Conservation (phyloP, 805 yeast genomes). For the Saccharomyces jurei region DNA sequence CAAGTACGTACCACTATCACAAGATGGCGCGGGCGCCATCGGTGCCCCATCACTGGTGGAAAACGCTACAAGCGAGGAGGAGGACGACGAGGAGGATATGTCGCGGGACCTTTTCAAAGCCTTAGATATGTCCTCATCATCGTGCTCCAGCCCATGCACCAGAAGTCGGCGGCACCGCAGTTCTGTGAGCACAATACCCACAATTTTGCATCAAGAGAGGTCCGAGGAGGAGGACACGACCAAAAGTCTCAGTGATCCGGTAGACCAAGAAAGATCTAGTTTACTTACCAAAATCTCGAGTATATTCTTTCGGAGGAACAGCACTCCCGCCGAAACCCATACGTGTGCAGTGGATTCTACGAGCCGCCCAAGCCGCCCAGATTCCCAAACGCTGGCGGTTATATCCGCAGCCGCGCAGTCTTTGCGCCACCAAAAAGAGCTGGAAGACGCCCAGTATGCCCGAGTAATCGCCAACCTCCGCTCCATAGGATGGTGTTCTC, state of each 20-base stretch:
- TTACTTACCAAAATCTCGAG: neutral
- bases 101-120: neutral
- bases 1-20: neutral
- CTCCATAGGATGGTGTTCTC: neutral
- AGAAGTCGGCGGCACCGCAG: neutral
- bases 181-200: neutral
- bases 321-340: neutral
- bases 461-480: neutral
- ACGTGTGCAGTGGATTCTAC: neutral
- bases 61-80: neutral
- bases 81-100: neutral
- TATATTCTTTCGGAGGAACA: neutral
- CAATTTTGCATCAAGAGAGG: neutral
- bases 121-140: neutral
- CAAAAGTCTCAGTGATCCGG: neutral
- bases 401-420: neutral
- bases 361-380: neutral
- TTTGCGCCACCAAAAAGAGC: neutral
- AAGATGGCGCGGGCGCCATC: neutral
- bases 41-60: neutral
- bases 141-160: neutral
- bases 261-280: neutral
- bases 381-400: neutral
- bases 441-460: neutral
- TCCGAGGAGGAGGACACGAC: neutral